Conservation (phyloP, 129 eudicot genomes). For the Smallanthus sonchifolius region DNA sequence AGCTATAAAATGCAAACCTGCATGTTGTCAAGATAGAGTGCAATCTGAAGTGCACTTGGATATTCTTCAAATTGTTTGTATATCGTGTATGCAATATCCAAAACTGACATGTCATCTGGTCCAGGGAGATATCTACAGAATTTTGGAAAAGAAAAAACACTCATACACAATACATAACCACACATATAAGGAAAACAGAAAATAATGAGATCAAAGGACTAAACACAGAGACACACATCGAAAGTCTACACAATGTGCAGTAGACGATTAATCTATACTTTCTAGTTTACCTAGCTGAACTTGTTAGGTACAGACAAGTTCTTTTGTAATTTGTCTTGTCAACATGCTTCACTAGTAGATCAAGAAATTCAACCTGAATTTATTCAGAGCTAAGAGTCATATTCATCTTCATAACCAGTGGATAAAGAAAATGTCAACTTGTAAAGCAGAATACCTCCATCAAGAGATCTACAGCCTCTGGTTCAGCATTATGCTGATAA, state of each 20-base stretch:
- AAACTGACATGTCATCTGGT: conserved; percentile 83
- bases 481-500: conserved; percentile 94
- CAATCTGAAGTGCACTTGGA: conserved; percentile 84
- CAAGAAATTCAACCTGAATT: conserved; percentile 79
- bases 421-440: not conserved
- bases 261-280: conserved; percentile 1
- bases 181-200: not conserved
- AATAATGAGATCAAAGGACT: not conserved
- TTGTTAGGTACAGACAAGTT: conserved; percentile 69
- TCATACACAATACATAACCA: not conserved
- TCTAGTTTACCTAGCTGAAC: conserved; percentile 58
- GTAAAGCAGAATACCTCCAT: conserved; percentile 72
- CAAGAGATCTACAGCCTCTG: conserved; percentile 93
- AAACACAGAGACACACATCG: not conserved
- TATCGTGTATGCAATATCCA: conserved; percentile 75
- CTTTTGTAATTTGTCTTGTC: conserved; percentile 61
- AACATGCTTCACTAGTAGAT: conserved; percentile 67
- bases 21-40: conserved; percentile 70
- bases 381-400: not conserved
- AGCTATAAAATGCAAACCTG: conserved; percentile 44
- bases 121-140: conserved; percentile 82
- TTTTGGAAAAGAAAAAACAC: conserved; percentile 8
- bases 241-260: not conserved
- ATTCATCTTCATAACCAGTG: not conserved
- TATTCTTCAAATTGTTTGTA: conserved; percentile 72